Evolutionary conservation across 345 rosid genomes (phyloP).

Genomic region (Chamaenerion angustifolium): DNA sequence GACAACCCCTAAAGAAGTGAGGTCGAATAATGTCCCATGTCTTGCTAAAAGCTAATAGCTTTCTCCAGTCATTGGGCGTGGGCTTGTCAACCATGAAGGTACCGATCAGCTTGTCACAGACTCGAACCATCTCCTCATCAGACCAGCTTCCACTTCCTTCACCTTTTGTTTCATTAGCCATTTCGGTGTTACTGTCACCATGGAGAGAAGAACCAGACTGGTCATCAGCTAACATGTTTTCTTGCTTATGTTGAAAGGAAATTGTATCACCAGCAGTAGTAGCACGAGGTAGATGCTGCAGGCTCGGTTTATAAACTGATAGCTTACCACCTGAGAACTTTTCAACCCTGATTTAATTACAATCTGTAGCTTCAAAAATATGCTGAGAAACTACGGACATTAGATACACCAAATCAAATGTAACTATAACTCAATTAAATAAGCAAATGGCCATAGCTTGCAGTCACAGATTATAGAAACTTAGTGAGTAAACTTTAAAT

Average conservation of each 20-base stretch:
- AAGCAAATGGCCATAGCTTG: too few relatives aligned
- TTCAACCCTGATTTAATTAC: slow-evolving; percentile 4
- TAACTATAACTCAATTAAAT: too few relatives aligned
- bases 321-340: slow-evolving; percentile 20
- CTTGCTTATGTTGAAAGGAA: slow-evolving; percentile 10
- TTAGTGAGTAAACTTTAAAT: too few relatives aligned
- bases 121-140: slow-evolving; percentile 33
- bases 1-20: slow-evolving; percentile 56
- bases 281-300: slow-evolving; percentile 9
- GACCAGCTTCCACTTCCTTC: slow-evolving; percentile 14
- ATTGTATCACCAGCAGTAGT: slow-evolving; percentile 28
- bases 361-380: background rate
- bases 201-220: background rate
- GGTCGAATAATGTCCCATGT: slow-evolving; percentile 67
- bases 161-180: slow-evolving; percentile 7
- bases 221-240: slow-evolving; percentile 3
- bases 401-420: too few relatives aligned
- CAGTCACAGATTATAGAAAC: too few relatives aligned
- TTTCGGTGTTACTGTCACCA: background rate
- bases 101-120: slow-evolving; percentile 72
- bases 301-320: slow-evolving; percentile 8
- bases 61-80: slow-evolving; percentile 71
- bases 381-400: too few relatives aligned
- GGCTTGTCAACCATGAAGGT: slow-evolving; percentile 87
- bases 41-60: slow-evolving; percentile 65